Evolutionary conservation across 106 monocot genomes (phyloP), one percentile per base, ranked within the genome.

Genomic region (Allium fistulosum): DNA sequence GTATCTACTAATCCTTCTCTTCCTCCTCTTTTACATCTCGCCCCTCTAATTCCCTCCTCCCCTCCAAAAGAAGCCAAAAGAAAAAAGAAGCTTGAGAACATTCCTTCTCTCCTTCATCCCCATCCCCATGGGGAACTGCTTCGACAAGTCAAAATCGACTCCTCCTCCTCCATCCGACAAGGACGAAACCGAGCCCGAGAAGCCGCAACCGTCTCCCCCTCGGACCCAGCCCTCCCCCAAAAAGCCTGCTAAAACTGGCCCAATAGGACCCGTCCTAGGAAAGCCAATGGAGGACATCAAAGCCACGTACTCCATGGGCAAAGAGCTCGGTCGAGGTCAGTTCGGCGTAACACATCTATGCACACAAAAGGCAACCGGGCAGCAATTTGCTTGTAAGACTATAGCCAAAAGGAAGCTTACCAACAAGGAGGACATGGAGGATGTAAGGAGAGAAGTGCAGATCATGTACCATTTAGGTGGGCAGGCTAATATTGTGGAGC

Each of bases 381-480:
- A 75, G 18, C 80, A 85, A 56, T 72, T 75, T 13, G 85, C 85
- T 4, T 85, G 85, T 75, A 85, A 85, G 72, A 85, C 78, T 8
- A 85, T 85, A 49, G 81, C 81, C n/a, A 85, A 85, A 57, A 65
- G 85, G n/a, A 85, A 85, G 69, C 81, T 85, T 9, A 51, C 22
- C 15, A 78, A 66, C 26, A 81, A 78, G 60, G 85, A 81, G 66
- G 85, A 85, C 53, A 51, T 85, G 10, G 85, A 85, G 68, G 85
- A 85, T 47, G 81, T 85, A 6, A 65, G 85, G 8, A 57, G 85
- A 37, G 85, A 85, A 80, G 85, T 85, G 6, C 81, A 81, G 67
- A 85, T 85, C 61, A 85, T 85, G 85, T 69, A 85, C 78, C 85
- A 85, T 51, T 74, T 85, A 22, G 70, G 81, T 3, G 85, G 85